Percentiles rank a stretch among this genome's conserved stretches.
Conservation (phyloP, 768 basidiomycete genomes). For the Psilocybe azurescens region DNA sequence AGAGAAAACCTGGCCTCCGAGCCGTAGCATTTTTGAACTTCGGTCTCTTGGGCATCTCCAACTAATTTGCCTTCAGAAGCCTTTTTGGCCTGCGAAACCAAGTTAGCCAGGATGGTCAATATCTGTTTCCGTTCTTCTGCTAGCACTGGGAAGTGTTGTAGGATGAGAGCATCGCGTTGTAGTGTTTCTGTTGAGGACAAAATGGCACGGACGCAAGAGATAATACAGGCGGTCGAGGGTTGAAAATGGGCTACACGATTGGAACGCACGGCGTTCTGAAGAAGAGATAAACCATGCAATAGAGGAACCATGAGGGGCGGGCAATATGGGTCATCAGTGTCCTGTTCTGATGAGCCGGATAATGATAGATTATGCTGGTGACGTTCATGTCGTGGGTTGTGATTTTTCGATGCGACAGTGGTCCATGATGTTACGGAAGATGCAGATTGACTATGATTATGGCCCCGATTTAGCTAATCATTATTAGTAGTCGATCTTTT, state of each 20-base stretch:
- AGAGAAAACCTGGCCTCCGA: conserved; percentile 81
- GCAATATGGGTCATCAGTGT: conserved; percentile 62
- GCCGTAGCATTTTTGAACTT: conserved; percentile 80
- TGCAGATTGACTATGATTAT: conserved; percentile 55
- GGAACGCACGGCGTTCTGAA: conserved; percentile 85
- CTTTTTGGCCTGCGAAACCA: conserved; percentile 82
- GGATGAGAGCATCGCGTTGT: conserved; percentile 76
- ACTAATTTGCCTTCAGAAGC: conserved; percentile 58
- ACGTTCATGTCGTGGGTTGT: conserved; percentile 25
- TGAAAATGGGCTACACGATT: conserved; percentile 86
- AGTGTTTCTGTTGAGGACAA: conserved; percentile 85
- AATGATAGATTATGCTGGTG: conserved; percentile 50
- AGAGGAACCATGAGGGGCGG: conserved; percentile 85
- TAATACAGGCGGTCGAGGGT: conserved; percentile 92
- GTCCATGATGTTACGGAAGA: conserved; percentile 61
- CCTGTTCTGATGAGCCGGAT: conserved; percentile 50
- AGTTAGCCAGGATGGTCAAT: conserved; percentile 75
- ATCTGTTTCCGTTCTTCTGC: conserved; percentile 83
- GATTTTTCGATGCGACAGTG: conserved; percentile 44
- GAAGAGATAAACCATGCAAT: conserved; percentile 81
- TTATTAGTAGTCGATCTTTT: conserved; percentile 9
- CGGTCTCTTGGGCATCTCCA: conserved; percentile 52
- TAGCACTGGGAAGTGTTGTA: conserved; percentile 69
- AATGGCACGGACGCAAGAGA: conserved; percentile 90
- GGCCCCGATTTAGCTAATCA: conserved; percentile 43